Evolutionary conservation across 2,329 filamentous ascomycete species (phyloP).

Genomic region (Fonsecaea monophora): DNA sequence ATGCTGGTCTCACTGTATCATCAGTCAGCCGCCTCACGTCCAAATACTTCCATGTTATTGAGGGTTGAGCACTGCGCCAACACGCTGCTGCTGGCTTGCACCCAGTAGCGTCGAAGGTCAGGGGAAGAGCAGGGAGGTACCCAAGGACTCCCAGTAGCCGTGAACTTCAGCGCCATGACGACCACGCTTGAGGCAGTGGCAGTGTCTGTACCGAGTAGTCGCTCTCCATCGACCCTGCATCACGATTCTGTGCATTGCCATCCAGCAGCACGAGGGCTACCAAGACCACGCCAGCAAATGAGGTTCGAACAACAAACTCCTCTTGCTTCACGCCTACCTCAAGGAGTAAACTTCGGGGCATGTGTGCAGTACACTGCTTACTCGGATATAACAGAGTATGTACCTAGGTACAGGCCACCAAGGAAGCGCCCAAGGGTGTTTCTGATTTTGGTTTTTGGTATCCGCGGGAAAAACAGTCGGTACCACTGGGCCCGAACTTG

Average conservation of each 20-base stretch:
- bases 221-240: background rate
- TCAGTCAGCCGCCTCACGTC: background rate
- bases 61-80: background rate
- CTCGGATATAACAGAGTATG: no score
- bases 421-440: no score
- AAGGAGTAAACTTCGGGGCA: background rate
- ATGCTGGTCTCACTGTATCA: slow-evolving; percentile 8
- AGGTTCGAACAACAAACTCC: background rate
- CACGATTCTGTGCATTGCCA: background rate
- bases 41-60: background rate
- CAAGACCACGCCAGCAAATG: background rate
- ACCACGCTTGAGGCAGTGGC: background rate
- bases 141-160: background rate
- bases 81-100: background rate
- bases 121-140: background rate
- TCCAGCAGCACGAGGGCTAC: background rate
- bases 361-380: background rate
- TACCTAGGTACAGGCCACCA: no score
- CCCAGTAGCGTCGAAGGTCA: background rate
- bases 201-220: background rate
- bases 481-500: no score
- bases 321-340: background rate
- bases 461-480: no score
- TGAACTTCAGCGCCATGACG: background rate
- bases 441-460: no score